phyloP scores from a whole-genome alignment of 345 rosid species.

The Erysimum cheiranthoides region DNA sequence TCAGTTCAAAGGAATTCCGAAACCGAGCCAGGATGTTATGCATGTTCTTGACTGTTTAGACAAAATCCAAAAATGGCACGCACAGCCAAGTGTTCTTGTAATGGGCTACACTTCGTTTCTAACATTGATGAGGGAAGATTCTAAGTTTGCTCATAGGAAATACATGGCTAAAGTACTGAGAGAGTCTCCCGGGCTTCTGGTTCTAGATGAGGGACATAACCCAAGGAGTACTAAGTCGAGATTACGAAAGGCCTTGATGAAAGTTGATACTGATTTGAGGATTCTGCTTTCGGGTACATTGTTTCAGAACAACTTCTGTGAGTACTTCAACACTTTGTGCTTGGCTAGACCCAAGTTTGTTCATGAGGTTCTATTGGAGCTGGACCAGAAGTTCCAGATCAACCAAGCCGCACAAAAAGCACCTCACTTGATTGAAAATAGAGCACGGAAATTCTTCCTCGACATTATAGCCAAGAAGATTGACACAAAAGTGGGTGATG shows the following conservation, averaged over 20 bases:
- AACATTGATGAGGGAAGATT: constrained; percentile 85
- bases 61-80: constrained; percentile 92
- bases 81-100: constrained; percentile 89
- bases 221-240: constrained; percentile 94
- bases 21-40: constrained; percentile 80
- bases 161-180: constrained; percentile 88
- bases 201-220: constrained; percentile 94
- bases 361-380: constrained; percentile 64
- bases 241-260: constrained; percentile 89
- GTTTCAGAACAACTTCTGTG: constrained; percentile 96
- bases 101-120: constrained; percentile 95
- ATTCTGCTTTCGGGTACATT: constrained; percentile 87
- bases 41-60: constrained; percentile 89
- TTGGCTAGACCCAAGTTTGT: constrained; percentile 87
- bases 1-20: constrained; percentile 57
- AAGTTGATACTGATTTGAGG: constrained; percentile 76
- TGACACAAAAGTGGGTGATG: constrained; percentile 64
- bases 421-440: constrained; percentile 67
- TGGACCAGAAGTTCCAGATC: constrained; percentile 67
- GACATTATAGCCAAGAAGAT: constrained; percentile 82
- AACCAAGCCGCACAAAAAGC: constrained; percentile 58
- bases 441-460: constrained; percentile 83
- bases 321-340: constrained; percentile 90
- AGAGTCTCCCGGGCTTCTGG: constrained; percentile 84
- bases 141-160: constrained; percentile 75